These are phyloP conservation scores for Amanita pseudoporphyria DNA, from an alignment of 768 basidiomycete genomes.

Conservation along the genomic window DNA sequence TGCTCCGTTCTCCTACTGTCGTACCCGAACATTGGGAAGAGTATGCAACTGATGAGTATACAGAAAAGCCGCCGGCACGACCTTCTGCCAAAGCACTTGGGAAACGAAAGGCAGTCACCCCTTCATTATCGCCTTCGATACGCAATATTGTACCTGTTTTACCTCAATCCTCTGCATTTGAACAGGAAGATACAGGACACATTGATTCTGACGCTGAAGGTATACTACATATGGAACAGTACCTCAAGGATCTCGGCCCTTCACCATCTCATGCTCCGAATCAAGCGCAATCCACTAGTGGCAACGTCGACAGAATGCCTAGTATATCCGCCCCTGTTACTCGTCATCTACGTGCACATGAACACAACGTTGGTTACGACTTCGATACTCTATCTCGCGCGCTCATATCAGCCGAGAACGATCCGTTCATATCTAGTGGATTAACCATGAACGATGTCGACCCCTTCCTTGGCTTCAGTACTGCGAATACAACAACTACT, in stretches of 20 bases:
- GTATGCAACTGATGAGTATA: background rate
- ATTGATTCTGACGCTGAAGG: slow-evolving; percentile 3
- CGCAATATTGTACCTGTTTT: background rate
- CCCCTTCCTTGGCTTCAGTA: background rate
- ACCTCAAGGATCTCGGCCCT: background rate
- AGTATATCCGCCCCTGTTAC: background rate
- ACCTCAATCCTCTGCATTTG: background rate
- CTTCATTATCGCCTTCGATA: background rate
- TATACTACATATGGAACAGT: slow-evolving; percentile 2
- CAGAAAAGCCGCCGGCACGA: background rate
- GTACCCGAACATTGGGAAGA: background rate
- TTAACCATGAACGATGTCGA: background rate
- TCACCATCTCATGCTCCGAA: background rate
- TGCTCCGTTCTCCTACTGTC: background rate
- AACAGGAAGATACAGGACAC: background rate
- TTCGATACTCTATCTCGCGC: slow-evolving; percentile 1
- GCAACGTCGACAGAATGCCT: background rate
- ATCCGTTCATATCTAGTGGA: slow-evolving; percentile 4
- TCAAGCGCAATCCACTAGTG: background rate
- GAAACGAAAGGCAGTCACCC: slow-evolving; percentile 19
- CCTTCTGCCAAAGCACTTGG: slow-evolving; percentile 25
- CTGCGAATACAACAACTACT: background rate
- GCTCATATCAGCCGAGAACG: slow-evolving; percentile 3
- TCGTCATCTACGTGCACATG: background rate
- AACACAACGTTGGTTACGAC: background rate